Evolutionary conservation across 495 filamentous ascomycete genomes (phyloP).

Genomic region (Aeminium ludgeri): DNA sequence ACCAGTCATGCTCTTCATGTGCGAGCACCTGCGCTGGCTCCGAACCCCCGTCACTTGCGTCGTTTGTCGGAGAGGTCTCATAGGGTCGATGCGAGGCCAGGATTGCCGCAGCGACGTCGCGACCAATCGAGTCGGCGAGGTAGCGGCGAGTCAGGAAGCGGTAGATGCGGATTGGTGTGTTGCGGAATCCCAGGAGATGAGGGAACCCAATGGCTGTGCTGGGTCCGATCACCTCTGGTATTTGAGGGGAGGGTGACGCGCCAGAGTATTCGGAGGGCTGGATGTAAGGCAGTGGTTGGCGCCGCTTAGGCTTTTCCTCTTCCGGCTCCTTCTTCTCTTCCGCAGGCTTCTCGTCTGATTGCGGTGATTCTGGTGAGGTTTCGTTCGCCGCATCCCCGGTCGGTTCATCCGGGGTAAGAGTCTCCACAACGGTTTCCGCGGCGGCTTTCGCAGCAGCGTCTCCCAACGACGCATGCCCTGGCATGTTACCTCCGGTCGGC

Average conservation of each 20-base stretch:
- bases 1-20: constrained; percentile 75
- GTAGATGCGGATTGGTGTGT: constrained; percentile 70
- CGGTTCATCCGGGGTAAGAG: constrained; percentile 5
- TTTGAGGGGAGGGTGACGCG: constrained; percentile 38
- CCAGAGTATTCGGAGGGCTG: constrained; percentile 49
- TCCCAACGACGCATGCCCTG: constrained; percentile 15
- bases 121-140: constrained; percentile 73
- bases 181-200: constrained; percentile 83
- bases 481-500: constrained; percentile 5
- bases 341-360: constrained; percentile 11
- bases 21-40: constrained; percentile 59
- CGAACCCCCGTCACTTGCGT: constrained; percentile 18
- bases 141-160: constrained; percentile 77
- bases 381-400: constrained; percentile 2
- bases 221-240: constrained; percentile 47
- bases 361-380: background rate
- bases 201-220: constrained; percentile 61
- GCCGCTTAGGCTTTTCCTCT: constrained; percentile 37
- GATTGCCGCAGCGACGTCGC: constrained; percentile 73
- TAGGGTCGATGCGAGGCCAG: constrained; percentile 41
- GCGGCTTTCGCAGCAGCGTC: constrained; percentile 14
- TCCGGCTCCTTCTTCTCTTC: constrained; percentile 27
- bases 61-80: constrained; percentile 4
- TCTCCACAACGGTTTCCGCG: constrained; percentile 15
- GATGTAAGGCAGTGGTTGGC: constrained; percentile 45